These are phyloP conservation scores for Polymyxa betae DNA, from an alignment of 208 protist species.

Conservation along the genomic window DNA sequence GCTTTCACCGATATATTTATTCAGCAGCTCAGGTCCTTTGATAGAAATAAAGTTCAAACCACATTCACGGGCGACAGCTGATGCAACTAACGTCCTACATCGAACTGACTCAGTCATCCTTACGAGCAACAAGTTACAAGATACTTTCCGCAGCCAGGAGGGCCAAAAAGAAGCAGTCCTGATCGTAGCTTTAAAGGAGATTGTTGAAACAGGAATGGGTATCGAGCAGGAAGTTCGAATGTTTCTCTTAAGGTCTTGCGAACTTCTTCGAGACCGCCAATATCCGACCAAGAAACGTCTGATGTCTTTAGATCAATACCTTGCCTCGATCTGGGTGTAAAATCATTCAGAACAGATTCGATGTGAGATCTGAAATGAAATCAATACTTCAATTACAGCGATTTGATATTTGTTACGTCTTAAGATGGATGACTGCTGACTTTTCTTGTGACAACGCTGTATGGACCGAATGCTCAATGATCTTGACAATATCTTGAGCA, in stretches of 20 bases:
- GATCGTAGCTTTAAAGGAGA: constrained; percentile 56
- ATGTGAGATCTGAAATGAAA: not conserved
- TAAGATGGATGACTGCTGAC: not conserved
- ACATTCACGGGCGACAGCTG: constrained; percentile 98
- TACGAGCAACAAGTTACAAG: too few species aligned
- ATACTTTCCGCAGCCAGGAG: constrained; percentile 52
- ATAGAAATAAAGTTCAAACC: constrained; percentile 99
- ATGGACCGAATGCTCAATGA: not conserved
- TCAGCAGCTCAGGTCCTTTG: constrained; percentile 95
- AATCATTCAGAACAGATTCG: not conserved
- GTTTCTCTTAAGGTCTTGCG: constrained; percentile 97
- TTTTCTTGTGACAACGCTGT: not conserved
- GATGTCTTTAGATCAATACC: constrained; percentile 70
- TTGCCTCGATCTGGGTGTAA: not conserved
- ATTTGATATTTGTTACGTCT: not conserved
- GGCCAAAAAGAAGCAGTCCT: constrained; percentile 61
- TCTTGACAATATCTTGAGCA: constrained; percentile 24
- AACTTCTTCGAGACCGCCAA: constrained; percentile 97
- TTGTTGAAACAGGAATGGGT: constrained; percentile 74
- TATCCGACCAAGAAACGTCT: constrained; percentile 97
- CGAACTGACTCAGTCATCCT: not conserved
- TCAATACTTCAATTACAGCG: not conserved
- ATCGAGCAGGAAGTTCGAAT: constrained; percentile 98
- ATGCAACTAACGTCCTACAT: constrained; percentile 98
- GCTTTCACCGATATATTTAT: constrained; percentile 73